Evolutionary conservation across 495 filamentous ascomycete species (phyloP).

Genomic region (Penicillium cataractarum): DNA sequence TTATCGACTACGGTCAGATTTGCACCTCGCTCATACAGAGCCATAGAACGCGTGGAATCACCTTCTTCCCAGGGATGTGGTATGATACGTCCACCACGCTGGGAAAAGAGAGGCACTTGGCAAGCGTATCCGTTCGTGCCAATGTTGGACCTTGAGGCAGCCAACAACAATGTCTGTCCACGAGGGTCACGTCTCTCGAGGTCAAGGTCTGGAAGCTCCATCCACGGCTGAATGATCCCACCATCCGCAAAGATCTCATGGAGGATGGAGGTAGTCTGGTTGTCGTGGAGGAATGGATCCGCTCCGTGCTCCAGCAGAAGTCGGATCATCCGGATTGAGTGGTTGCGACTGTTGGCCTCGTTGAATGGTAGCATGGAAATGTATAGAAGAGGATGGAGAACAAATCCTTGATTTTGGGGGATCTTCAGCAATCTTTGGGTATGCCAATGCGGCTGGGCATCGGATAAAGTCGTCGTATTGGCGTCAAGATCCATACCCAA

Average conservation of each 20-base stretch:
- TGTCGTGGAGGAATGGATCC: slow-evolving; percentile 18
- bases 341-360: slow-evolving; percentile 19
- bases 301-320: slow-evolving; percentile 20
- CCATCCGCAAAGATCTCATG: slow-evolving; percentile 23
- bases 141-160: slow-evolving; percentile 14
- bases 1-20: slow-evolving; percentile 27
- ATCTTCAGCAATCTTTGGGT: slow-evolving; percentile 11
- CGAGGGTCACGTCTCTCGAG: slow-evolving; percentile 23
- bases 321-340: slow-evolving; percentile 19
- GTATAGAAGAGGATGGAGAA: slow-evolving; percentile 22
- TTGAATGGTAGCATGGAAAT: slow-evolving; percentile 26
- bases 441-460: slow-evolving; percentile 22
- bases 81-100: background rate
- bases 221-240: slow-evolving; percentile 25
- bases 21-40: slow-evolving; percentile 28
- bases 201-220: slow-evolving; percentile 22
- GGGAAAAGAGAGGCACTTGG: slow-evolving; percentile 8
- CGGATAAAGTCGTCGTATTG: slow-evolving; percentile 19
- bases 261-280: slow-evolving; percentile 14
- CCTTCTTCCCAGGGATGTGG: slow-evolving; percentile 17
- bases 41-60: slow-evolving; percentile 25
- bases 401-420: background rate
- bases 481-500: slow-evolving; percentile 19
- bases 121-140: slow-evolving; percentile 21
- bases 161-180: slow-evolving; percentile 30